phyloP scores from a whole-genome alignment of 495 filamentous ascomycete genomes.

The Sordaria brevicollis region DNA sequence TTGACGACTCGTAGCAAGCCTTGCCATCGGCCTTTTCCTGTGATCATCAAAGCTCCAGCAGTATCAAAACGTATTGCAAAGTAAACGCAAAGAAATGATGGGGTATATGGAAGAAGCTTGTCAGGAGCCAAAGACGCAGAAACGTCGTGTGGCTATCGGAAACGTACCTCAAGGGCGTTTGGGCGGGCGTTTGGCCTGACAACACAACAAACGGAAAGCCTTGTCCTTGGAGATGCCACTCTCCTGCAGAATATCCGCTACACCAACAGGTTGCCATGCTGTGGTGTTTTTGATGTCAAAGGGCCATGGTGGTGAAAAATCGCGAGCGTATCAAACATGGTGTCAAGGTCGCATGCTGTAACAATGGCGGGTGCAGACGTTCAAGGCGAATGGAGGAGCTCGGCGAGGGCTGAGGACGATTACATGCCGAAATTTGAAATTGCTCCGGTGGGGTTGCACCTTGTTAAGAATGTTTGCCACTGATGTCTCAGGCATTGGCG shows the following conservation, averaged over 20 bases:
- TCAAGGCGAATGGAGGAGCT: background rate
- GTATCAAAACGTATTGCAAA: background rate
- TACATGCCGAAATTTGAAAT: constrained; percentile 2
- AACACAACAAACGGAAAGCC: background rate
- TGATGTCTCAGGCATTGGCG: constrained; percentile 8
- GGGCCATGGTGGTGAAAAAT: background rate
- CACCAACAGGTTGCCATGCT: background rate
- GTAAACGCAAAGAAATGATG: background rate
- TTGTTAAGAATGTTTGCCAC: constrained; percentile 5
- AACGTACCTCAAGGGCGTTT: background rate
- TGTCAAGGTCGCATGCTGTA: constrained; percentile 13
- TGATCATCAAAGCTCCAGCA: background rate
- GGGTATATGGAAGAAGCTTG: background rate
- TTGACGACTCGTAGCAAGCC: background rate
- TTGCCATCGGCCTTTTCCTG: background rate
- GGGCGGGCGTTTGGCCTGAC: background rate
- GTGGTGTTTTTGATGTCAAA: background rate
- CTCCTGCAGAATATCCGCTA: background rate
- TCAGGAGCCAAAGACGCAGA: background rate
- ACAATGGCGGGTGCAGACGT: constrained; percentile 6
- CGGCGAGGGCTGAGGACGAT: constrained; percentile 4
- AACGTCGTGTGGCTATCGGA: background rate
- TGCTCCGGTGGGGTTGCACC: constrained; percentile 1
- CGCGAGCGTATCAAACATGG: background rate
- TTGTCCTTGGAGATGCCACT: background rate